These are phyloP conservation scores for Saccharomyces paradoxus DNA, from an alignment of 805 yeast genomes.

Conservation along the genomic window DNA sequence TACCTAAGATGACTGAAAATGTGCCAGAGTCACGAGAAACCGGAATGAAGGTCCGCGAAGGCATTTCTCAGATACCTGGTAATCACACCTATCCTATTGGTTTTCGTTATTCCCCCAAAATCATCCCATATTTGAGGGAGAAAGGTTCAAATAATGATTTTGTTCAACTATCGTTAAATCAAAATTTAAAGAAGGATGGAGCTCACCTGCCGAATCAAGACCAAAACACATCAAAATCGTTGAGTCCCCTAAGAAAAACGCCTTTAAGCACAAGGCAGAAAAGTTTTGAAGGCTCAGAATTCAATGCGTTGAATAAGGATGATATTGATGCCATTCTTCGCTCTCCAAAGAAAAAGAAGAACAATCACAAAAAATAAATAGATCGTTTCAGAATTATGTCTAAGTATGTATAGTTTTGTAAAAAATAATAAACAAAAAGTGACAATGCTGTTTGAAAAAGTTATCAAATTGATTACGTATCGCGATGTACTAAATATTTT, in stretches of 20 bases:
- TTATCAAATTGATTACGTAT: background rate
- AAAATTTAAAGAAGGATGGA: background rate
- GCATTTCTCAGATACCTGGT: background rate
- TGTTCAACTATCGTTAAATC: background rate
- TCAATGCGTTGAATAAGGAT: background rate
- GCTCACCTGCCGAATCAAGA: background rate
- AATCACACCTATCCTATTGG: background rate
- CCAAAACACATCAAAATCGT: background rate
- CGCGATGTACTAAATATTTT: background rate
- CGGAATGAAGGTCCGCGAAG: background rate
- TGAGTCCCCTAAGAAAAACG: slow-evolving; percentile 2
- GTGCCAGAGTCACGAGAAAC: background rate
- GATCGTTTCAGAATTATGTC: background rate
- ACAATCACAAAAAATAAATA: background rate
- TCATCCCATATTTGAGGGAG: background rate
- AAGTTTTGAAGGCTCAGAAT: background rate
- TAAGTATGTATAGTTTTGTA: background rate
- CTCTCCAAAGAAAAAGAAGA: background rate
- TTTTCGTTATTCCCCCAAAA: background rate
- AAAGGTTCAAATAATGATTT: background rate
- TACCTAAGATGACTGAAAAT: background rate
- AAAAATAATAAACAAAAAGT: background rate
- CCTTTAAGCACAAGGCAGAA: background rate
- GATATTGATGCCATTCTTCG: background rate
- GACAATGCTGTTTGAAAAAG: background rate